phyloP scores from a whole-genome alignment of 306 rosid genomes.

The Cucurbita moschata region DNA sequence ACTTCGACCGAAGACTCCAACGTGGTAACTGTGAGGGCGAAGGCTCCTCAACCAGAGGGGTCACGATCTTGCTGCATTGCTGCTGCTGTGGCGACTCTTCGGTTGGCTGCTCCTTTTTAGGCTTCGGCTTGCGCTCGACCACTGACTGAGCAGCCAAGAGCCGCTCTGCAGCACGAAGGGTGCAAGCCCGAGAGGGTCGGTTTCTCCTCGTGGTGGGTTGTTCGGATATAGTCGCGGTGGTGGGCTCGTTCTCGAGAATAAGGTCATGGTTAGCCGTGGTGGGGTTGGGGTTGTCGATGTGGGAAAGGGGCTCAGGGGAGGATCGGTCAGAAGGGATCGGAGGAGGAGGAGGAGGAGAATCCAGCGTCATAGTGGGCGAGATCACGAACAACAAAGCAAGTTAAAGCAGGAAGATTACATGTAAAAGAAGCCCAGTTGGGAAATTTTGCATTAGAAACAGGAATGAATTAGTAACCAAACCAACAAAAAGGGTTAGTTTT shows the following conservation, averaged over 20 bases:
- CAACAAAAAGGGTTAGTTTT: conserved; percentile 7
- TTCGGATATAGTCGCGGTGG: conserved; percentile 7
- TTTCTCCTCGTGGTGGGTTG: conserved; percentile 40
- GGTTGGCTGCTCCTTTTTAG: conserved; percentile 24
- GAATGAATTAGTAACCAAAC: not conserved
- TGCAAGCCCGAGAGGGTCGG: conserved; percentile 95
- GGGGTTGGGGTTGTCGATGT: conserved; percentile 15
- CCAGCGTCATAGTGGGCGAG: conserved; percentile 47
- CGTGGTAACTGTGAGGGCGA: conserved; percentile 68
- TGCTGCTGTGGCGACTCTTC: conserved; percentile 19
- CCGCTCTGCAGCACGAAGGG: conserved; percentile 73
- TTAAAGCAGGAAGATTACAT: conserved; percentile 37
- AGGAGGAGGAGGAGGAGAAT: conserved; percentile 47
- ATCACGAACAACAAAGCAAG: conserved; percentile 33
- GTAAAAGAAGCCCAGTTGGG: conserved; percentile 36
- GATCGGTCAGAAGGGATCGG: conserved; percentile 45
- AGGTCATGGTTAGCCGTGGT: conserved; percentile 15
- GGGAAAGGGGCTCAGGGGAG: conserved; percentile 28
- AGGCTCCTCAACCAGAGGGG: conserved; percentile 60
- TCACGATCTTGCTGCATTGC: conserved; percentile 82
- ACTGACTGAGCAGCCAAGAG: conserved; percentile 29
- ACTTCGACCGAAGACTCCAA: conserved; percentile 84
- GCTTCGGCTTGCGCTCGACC: conserved; percentile 15
- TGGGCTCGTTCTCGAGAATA: conserved; percentile 26
- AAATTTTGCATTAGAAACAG: conserved; percentile 32